These are phyloP conservation scores for Sugiyamaella marilandica DNA, from an alignment of 805 yeast genomes.

Conservation along the genomic window DNA sequence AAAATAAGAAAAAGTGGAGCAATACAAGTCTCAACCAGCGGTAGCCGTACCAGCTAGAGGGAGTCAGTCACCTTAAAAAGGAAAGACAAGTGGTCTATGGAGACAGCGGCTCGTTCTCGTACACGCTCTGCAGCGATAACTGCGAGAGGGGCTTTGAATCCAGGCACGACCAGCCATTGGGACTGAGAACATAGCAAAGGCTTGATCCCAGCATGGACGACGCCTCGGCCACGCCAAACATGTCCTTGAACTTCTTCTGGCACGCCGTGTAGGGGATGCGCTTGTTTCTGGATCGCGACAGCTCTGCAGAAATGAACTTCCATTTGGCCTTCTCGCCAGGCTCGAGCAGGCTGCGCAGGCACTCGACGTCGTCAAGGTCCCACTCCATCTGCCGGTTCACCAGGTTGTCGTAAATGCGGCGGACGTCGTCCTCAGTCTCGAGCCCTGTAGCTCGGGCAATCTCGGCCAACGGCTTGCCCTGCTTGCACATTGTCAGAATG, in stretches of 20 bases:
- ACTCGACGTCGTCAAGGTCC: constrained; percentile 42
- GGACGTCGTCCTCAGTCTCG: constrained; percentile 42
- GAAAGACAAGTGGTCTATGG: background rate
- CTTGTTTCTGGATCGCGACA: constrained; percentile 32
- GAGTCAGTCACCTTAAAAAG: no score
- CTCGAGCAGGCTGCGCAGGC: constrained; percentile 44
- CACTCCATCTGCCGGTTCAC: constrained; percentile 28
- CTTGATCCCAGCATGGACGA: constrained; percentile 45
- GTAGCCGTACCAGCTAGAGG: no score
- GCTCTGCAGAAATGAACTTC: constrained; percentile 48
- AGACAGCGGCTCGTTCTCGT: constrained; percentile 5
- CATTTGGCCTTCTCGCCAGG: constrained; percentile 56
- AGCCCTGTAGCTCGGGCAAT: constrained; percentile 60
- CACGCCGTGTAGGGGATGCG: constrained; percentile 51
- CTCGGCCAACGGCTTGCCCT: constrained; percentile 66
- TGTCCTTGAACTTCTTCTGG: constrained; percentile 47
- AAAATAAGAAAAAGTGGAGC: no score
- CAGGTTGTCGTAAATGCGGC: constrained; percentile 10
- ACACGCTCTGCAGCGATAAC: constrained; percentile 14
- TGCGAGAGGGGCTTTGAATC: constrained; percentile 21
- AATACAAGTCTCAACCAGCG: no score
- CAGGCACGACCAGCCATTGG: constrained; percentile 43
- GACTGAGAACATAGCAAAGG: constrained; percentile 47
- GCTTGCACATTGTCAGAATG: constrained; percentile 53
- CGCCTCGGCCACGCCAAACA: constrained; percentile 52